Evolutionary conservation across 495 filamentous ascomycete species (phyloP), one percentile per base, ranked within the genome.

Genomic region (Penicillium arizonense): DNA sequence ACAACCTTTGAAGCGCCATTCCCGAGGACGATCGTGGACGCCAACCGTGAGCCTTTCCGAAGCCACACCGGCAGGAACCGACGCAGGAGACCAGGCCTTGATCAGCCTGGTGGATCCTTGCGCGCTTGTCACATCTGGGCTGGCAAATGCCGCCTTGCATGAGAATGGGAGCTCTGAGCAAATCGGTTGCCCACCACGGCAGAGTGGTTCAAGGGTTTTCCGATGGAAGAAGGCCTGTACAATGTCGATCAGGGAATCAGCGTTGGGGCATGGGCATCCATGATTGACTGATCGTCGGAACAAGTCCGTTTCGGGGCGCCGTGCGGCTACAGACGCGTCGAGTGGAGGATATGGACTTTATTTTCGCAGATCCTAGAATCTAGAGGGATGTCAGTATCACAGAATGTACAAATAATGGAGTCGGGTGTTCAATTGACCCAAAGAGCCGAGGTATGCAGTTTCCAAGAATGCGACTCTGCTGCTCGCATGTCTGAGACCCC

Each of bases 41-140:
- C 59, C 56, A 47, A 45, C 51, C 53, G 52, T 44, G 49, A 59
- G 35, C 56, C 32, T 43, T 23, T 46, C 58, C 56, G 51, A 52
- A 62, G 59, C 59, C 62, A 63, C 61, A 47, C 47, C 59, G 58
- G 62, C 56, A 63, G 36, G 56, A 60, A 45, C 62, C 62, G 62
- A 65, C 49, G 55, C 50, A 50, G 48, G 47, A 53, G 62, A 56
- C 59, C 57, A 63, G 62, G 41, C 43, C 33, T 47, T 38, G 41
- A 38, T 32, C 48, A 52, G 44, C 39, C 23, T 26, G 46, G 57
- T 57, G 58, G 62, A 59, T 64, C 62, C 62, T 56, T 42, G 53
- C 50, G 47, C 21, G 47, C 56, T 18, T 64, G 62, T 62, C 62
- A 62, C 56, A 59, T 59, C 47, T 56, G 43, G 43, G 34, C 40